Evolutionary conservation across 2,329 filamentous ascomycete genomes (phyloP).

Genomic region (Claviceps sp.): DNA sequence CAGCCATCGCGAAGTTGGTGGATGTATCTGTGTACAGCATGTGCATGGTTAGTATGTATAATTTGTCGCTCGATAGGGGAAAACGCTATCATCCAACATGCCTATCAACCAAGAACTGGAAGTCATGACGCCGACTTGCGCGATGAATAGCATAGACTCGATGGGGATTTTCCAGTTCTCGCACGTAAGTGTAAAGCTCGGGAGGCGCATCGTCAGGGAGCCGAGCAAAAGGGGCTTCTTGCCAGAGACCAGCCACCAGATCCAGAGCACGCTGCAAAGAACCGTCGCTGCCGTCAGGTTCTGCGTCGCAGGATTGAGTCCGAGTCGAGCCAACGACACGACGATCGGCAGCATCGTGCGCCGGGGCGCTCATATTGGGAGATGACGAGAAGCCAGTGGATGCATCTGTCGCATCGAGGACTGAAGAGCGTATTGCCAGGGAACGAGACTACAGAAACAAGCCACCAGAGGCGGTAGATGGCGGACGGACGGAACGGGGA

Average conservation of each 20-base stretch:
- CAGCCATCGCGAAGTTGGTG: slow-evolving; percentile 75
- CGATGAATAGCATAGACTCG: slow-evolving; percentile 47
- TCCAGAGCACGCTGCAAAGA: slow-evolving; percentile 25
- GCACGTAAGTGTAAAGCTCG: slow-evolving; percentile 40
- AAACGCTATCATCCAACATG: slow-evolving; percentile 19
- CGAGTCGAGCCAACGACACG: slow-evolving; percentile 3
- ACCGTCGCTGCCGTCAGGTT: slow-evolving; percentile 3
- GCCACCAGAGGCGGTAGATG: background rate
- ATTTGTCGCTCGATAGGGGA: background rate
- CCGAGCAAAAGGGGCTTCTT: slow-evolving; percentile 44
- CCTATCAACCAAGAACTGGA: slow-evolving; percentile 56
- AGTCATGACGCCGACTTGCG: slow-evolving; percentile 47
- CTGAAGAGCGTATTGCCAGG: background rate
- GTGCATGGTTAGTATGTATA: background rate
- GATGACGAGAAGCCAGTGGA: slow-evolving; percentile 1
- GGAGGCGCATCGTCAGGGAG: slow-evolving; percentile 47
- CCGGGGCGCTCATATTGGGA: slow-evolving; percentile 7
- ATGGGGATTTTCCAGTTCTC: slow-evolving; percentile 48
- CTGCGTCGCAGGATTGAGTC: background rate
- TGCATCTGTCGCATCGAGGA: slow-evolving; percentile 1
- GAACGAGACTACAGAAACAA: background rate
- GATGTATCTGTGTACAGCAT: slow-evolving; percentile 46
- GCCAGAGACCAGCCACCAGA: slow-evolving; percentile 46
- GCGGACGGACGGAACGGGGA: background rate
- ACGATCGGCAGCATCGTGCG: slow-evolving; percentile 4